These are phyloP conservation scores for Phytophthora litchii DNA, from an alignment of 352 stramenopile genomes.

Conservation along the genomic window DNA sequence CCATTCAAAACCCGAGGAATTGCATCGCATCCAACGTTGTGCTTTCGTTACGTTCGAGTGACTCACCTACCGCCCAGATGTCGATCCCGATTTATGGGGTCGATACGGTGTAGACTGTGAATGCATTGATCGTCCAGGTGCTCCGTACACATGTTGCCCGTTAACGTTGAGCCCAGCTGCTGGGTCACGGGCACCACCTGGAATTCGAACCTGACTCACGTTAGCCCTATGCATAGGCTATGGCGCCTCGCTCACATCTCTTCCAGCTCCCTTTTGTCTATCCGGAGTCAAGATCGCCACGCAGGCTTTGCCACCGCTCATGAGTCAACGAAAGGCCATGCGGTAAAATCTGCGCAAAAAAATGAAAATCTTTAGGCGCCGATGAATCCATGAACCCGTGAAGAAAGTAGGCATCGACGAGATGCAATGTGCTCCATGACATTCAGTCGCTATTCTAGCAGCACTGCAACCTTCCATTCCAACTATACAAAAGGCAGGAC, in stretches of 20 bases:
- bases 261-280: slow-evolving; percentile 6
- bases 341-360: slow-evolving; percentile 23
- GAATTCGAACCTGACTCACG: slow-evolving; percentile 5
- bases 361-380: slow-evolving; percentile 30
- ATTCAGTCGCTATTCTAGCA: too few species aligned
- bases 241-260: slow-evolving; percentile 12
- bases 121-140: slow-evolving; percentile 9
- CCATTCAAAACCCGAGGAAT: neutral
- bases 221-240: slow-evolving; percentile 5
- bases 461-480: too few species aligned
- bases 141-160: slow-evolving; percentile 9
- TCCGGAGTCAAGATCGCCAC: slow-evolving; percentile 14
- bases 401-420: neutral
- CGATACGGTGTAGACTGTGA: slow-evolving; percentile 23
- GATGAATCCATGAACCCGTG: slow-evolving; percentile 10
- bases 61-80: slow-evolving; percentile 7
- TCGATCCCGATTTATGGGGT: slow-evolving; percentile 11
- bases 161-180: slow-evolving; percentile 14
- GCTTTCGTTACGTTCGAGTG: slow-evolving; percentile 2
- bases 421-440: neutral
- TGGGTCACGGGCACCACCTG: slow-evolving; percentile 6
- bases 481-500: neutral
- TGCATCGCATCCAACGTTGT: slow-evolving; percentile 1
- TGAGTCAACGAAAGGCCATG: slow-evolving; percentile 19
- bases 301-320: slow-evolving; percentile 17